Evolutionary conservation across 2,329 filamentous ascomycete genomes (phyloP).

Genomic region (Penicillium expansum): DNA sequence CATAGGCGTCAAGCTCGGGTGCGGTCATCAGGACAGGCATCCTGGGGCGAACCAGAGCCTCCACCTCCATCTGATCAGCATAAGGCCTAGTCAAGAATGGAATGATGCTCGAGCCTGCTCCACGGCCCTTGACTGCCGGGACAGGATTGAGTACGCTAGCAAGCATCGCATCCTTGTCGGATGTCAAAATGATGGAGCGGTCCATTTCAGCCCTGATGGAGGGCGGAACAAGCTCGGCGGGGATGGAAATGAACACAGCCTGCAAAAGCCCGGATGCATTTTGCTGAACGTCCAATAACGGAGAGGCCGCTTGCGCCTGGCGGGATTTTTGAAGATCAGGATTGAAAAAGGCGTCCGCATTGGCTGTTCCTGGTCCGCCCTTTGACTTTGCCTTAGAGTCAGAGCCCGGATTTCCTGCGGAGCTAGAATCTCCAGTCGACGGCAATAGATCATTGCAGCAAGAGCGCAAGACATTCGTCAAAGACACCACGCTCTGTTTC

Average conservation of each 20-base stretch:
- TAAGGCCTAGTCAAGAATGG: constrained; percentile 72
- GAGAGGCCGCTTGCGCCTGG: constrained; percentile 17
- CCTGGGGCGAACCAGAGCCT: constrained; percentile 61
- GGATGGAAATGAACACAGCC: constrained; percentile 60
- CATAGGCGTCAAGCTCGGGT: constrained; percentile 27
- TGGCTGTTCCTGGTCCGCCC: constrained; percentile 42
- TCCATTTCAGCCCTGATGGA: constrained; percentile 73
- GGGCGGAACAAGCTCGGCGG: constrained; percentile 65
- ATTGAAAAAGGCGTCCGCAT: constrained; percentile 70
- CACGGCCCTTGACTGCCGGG: constrained; percentile 59
- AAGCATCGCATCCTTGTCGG: constrained; percentile 69
- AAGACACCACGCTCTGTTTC: constrained; percentile 62
- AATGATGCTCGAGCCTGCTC: constrained; percentile 68
- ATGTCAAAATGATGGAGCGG: constrained; percentile 71
- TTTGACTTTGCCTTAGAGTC: constrained; percentile 43
- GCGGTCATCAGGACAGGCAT: constrained; percentile 47
- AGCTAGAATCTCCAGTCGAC: constrained; percentile 38
- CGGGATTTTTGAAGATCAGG: constrained; percentile 37
- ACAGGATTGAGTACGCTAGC: constrained; percentile 79
- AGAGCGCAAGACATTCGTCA: constrained; percentile 61
- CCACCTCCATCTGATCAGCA: constrained; percentile 62
- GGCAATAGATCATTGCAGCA: constrained; percentile 74
- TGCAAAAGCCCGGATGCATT: constrained; percentile 64
- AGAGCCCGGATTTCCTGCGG: constrained; percentile 29
- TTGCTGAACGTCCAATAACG: constrained; percentile 46